Evolutionary conservation across 768 basidiomycete genomes (phyloP).

Genomic region (Saitozyma sp.): DNA sequence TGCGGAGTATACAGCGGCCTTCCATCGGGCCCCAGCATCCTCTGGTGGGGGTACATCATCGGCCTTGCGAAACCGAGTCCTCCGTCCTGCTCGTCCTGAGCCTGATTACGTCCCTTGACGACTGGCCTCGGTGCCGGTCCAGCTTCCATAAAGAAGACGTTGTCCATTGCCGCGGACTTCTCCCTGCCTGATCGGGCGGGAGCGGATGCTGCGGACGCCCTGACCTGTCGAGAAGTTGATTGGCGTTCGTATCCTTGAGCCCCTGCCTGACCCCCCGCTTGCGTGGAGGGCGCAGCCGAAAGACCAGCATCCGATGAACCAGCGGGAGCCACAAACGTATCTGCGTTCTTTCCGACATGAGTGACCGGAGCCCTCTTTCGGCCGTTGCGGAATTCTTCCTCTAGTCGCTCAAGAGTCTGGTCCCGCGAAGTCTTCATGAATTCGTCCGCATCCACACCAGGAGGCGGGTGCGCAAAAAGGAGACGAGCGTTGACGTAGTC

Average conservation of each 20-base stretch:
- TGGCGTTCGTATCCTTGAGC: constrained; percentile 52
- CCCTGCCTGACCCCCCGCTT: constrained; percentile 9
- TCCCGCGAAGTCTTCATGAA: constrained; percentile 76
- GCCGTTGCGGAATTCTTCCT: constrained; percentile 56
- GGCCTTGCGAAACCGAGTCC: constrained; percentile 65
- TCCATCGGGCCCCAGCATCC: constrained; percentile 74
- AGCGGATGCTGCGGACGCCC: constrained; percentile 45
- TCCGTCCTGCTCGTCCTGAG: constrained; percentile 55
- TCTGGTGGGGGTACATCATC: constrained; percentile 78
- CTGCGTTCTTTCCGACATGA: constrained; percentile 77
- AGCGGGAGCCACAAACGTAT: constrained; percentile 68
- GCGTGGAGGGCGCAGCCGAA: constrained; percentile 14
- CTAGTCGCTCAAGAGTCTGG: constrained; percentile 58
- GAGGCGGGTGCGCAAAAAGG: constrained; percentile 85
- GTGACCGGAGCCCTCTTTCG: constrained; percentile 88
- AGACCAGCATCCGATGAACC: constrained; percentile 43
- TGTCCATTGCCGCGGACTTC: constrained; percentile 68
- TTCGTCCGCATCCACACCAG: constrained; percentile 60
- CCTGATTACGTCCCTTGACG: constrained; percentile 58
- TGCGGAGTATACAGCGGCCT: constrained; percentile 64
- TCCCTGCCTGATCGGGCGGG: constrained; percentile 42
- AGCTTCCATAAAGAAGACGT: constrained; percentile 73
- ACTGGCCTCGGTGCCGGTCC: constrained; percentile 64
- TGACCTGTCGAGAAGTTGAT: constrained; percentile 50
- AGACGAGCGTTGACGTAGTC: constrained; percentile 96